Evolutionary conservation across 2,329 filamentous ascomycete genomes (phyloP), one percentile per base, ranked within the genome.

Genomic region (Fusarium nisikadoi): DNA sequence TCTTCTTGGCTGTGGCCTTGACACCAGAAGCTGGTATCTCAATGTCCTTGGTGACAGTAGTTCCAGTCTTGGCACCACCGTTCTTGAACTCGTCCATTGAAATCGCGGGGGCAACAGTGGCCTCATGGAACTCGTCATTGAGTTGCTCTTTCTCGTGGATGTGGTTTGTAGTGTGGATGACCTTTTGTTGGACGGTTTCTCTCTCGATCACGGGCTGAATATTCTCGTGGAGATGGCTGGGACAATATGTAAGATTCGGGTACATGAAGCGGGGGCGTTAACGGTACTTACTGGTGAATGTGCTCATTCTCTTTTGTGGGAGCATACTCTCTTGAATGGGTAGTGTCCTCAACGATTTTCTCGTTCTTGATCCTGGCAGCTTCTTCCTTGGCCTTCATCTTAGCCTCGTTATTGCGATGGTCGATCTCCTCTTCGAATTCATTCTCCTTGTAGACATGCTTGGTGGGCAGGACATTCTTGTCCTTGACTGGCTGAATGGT

Each of bases 161-260:
- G 33, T 42, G 47, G 35, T 71, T 62, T 16, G 53, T 67, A 14
- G 67, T 71, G 25, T 71, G 68, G 11, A 71, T 45, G 3, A 71
- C 68, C 50, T 71, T 71, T 25, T 71, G 62, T 7, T 71, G 62
- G n/a, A 71, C 55, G 3, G 68, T 71, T 29, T 71, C 68, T 19
- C 68, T 50, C 67, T 71, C 68, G 16, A 71, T 71, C 13, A 71
- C 68, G 16, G 68, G 68, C 35, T 71, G 68, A 8, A 71, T 71
- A 4, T 62, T 71, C 14, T 71, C 68, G 11, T 71, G 67, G 14
- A 71, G 33, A 17, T 71, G 68, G 12, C 68, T 71, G 4, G 8
- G 2, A 17, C 3, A 5, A 31, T 2, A 1, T 25, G 45, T 70
- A 13, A 70, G 61, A 17, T 4, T 4, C 12, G 1, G 4, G 19